Evolutionary conservation across 345 rosid genomes (phyloP), one percentile per base, ranked within the genome.

Genomic region (Eucalyptus cloeziana): DNA sequence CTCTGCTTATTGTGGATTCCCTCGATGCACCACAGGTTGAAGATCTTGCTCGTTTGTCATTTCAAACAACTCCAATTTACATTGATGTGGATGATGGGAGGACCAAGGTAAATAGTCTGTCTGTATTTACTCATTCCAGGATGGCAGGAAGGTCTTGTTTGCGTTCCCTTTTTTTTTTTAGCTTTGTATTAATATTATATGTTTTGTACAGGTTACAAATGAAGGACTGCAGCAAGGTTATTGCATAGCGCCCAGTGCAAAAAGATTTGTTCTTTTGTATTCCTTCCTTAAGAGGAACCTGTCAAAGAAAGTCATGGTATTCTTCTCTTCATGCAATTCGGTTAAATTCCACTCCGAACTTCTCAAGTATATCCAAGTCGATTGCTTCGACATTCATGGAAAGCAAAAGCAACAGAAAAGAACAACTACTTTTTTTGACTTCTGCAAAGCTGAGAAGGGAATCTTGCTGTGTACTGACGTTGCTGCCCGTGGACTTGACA

Each of bases 401-500:
- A 96, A 97, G 91, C 96, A 95, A 89, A 97, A 97, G 91, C 99
- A 98, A 90, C 99, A 96, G 93, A 94, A 94, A 89, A 94, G 99
- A 58, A 98, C 99, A 56, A 88, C 97, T 80, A 97, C 99, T 88
- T 98, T 98, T 91, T 98, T 96, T 87, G 98, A 96, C 90, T 98
- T 98, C 93, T 96, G 97, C 93, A 94, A 95, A 91, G 96, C 96
- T 69, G 96, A 96, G 86, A 98, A 96, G 88, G 99, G 99, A n/a
- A 94, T 97, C 89, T 90, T 98, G 96, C 93, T 98, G 31, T 97
- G 99, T 89, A 98, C 99, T 89, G 99, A 97, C 92, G 99, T 97
- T 88, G 99, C 99, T 58, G 99, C 99, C 44, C 99, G 99, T 92
- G 99, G 99, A 88, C 99, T 98, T 37, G 99, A 98, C 93, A 96